These are phyloP conservation scores for Trebouxia sp. DNA, from an alignment of 139 green algal species.

Conservation along the genomic window DNA sequence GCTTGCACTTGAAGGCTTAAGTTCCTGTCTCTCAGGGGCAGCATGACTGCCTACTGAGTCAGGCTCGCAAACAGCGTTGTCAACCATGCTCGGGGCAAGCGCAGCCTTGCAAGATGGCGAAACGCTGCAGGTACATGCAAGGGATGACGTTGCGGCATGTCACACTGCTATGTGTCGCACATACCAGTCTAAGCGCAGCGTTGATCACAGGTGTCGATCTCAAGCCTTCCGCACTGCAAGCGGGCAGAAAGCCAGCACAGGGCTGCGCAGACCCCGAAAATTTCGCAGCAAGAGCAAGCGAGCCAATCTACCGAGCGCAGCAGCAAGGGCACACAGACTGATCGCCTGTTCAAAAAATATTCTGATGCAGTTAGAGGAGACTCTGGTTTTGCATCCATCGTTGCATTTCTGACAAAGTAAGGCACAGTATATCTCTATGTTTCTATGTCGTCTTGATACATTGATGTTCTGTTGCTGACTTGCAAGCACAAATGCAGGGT, in stretches of 20 bases:
- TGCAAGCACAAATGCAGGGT: background rate
- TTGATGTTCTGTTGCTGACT: too few species aligned
- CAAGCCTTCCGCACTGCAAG: background rate
- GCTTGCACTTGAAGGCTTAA: too few species aligned
- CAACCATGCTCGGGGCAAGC: too few species aligned
- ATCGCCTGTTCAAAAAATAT: constrained; percentile 18
- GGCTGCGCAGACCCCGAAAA: background rate
- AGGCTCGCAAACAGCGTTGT: too few species aligned
- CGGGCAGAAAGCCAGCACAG: background rate
- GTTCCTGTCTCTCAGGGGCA: too few species aligned
- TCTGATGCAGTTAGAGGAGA: constrained; percentile 9
- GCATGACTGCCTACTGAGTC: too few species aligned
- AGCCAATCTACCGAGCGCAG: background rate
- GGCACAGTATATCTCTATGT: background rate
- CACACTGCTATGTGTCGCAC: too few species aligned
- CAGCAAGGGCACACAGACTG: background rate
- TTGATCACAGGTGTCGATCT: background rate
- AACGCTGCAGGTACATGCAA: background rate
- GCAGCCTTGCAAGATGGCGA: too few species aligned
- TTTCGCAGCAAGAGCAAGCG: background rate
- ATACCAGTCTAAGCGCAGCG: too few species aligned
- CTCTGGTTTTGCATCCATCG: background rate
- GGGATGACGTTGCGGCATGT: background rate
- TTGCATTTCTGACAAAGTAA: background rate
- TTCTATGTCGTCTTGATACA: too few species aligned